These are phyloP conservation scores for Chloromonas sp. DNA, from an alignment of 163 green algal species.

Conservation along the genomic window DNA sequence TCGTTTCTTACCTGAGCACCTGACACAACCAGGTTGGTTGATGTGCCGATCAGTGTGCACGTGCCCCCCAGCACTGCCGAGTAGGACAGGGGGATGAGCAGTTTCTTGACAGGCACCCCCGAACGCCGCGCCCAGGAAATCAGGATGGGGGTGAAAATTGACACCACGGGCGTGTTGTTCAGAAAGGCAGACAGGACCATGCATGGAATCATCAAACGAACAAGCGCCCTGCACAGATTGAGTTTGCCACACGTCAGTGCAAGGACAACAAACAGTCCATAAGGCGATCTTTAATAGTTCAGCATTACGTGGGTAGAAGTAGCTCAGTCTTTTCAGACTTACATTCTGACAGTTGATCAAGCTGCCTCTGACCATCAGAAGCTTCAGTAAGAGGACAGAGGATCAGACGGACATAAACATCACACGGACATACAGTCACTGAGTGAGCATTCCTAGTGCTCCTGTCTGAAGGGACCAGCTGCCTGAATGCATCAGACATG, in stretches of 20 bases:
- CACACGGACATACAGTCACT: too few species aligned
- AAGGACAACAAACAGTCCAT: too few species aligned
- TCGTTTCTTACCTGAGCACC: conserved; percentile 15
- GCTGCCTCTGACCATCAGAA: conserved; percentile 14
- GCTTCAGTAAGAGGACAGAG: conserved; percentile 7
- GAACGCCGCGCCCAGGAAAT: conserved; percentile 35
- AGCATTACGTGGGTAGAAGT: too few species aligned
- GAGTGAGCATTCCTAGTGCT: too few species aligned
- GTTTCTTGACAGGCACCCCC: conserved; percentile 48
- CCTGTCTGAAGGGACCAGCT: too few species aligned
- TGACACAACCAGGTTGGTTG: conserved; percentile 67
- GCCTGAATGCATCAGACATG: too few species aligned
- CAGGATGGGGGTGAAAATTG: conserved; percentile 65
- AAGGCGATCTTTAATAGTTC: too few species aligned
- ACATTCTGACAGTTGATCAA: neutral
- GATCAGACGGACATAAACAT: too few species aligned
- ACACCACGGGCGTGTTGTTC: conserved; percentile 76
- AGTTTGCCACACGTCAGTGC: neutral
- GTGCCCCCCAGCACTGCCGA: conserved; percentile 64
- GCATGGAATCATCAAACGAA: conserved; percentile 54
- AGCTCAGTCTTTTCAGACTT: neutral
- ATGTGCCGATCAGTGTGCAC: conserved; percentile 68
- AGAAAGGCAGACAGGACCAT: conserved; percentile 61
- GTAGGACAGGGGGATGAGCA: neutral
- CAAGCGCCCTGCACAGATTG: conserved; percentile 24